phyloP scores from a whole-genome alignment of 1,139 yeast species.

The Ogataea hybrid region DNA sequence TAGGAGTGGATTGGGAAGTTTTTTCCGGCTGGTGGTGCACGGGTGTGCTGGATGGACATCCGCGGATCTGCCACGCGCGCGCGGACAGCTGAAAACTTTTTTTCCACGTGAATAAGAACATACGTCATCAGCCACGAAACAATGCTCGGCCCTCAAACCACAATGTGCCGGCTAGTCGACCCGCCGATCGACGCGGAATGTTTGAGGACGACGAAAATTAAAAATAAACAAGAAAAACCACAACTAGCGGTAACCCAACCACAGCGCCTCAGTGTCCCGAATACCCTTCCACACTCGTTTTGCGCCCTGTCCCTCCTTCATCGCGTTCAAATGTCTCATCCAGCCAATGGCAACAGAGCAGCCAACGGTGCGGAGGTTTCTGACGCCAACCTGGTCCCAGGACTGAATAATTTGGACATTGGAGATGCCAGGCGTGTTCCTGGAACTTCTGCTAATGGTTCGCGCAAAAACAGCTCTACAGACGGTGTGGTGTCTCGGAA shows the following conservation, averaged over 20 bases:
- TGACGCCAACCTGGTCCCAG: conserved; percentile 2
- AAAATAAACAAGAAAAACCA: conserved; percentile 5
- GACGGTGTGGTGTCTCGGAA: conserved; percentile 18
- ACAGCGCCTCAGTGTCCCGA: not conserved
- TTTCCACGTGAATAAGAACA: no score
- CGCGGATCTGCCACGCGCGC: not conserved
- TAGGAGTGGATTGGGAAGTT: conserved; percentile 1
- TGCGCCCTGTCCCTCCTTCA: not conserved
- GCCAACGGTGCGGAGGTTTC: conserved; percentile 1
- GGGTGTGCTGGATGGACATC: not conserved
- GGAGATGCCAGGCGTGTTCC: not conserved
- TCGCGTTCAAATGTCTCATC: conserved; percentile 1
- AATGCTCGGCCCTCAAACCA: conserved; percentile 1
- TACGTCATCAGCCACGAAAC: not conserved
- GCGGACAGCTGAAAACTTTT: not conserved
- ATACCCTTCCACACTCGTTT: not conserved
- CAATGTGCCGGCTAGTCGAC: not conserved
- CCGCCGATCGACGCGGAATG: conserved; percentile 12
- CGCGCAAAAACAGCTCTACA: conserved; percentile 18
- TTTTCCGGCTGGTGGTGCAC: conserved; percentile 9
- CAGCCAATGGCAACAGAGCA: conserved; percentile 4
- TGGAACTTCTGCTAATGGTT: not conserved
- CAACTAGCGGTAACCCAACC: conserved; percentile 7
- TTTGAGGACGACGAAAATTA: conserved; percentile 3
- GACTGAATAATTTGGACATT: conserved; percentile 1